phyloP scores from a whole-genome alignment of 768 basidiomycete species.

The Termitomyces bulborhizus region DNA sequence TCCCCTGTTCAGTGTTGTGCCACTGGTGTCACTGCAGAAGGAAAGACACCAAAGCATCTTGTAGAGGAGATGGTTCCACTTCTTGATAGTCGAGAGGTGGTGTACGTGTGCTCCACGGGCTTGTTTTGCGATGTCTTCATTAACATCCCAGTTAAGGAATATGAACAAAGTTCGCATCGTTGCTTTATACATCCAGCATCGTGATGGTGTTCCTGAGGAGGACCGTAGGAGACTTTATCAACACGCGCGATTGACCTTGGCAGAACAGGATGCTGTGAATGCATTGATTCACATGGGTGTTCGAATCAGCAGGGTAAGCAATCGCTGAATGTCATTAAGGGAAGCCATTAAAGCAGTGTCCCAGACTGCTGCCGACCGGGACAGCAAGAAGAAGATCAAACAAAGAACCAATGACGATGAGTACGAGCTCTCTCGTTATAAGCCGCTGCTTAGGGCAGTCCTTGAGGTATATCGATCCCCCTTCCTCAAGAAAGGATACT shows the following conservation, averaged over 20 bases:
- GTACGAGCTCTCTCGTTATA: slow-evolving; percentile 93
- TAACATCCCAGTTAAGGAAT: slow-evolving; percentile 43
- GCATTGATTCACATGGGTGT: slow-evolving; percentile 78
- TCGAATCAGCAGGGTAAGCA: slow-evolving; percentile 73
- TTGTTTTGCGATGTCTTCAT: not conserved
- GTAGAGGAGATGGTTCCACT: slow-evolving; percentile 99
- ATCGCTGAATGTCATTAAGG: not conserved
- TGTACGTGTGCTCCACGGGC: slow-evolving; percentile 39
- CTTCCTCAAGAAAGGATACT: not conserved
- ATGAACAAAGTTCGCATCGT: slow-evolving; percentile 94
- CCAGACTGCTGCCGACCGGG: slow-evolving; percentile 70
- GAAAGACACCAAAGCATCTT: slow-evolving; percentile 88
- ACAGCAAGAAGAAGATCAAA: slow-evolving; percentile 77
- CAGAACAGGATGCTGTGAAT: slow-evolving; percentile 93
- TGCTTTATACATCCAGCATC: slow-evolving; percentile 88
- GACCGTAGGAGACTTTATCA: slow-evolving; percentile 92
- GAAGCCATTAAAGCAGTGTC: not conserved
- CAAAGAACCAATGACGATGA: slow-evolving; percentile 83
- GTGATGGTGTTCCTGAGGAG: slow-evolving; percentile 98
- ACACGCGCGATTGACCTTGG: slow-evolving; percentile 80
- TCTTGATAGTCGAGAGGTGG: slow-evolving; percentile 78
- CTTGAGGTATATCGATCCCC: slow-evolving; percentile 56
- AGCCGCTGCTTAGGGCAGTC: slow-evolving; percentile 73
- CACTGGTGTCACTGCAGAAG: slow-evolving; percentile 86
- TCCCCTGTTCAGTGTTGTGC: slow-evolving; percentile 70